Percentiles rank a stretch among this genome's conserved stretches.
Evolutionary conservation across 1,139 yeast genomes (phyloP).

Genomic region (Geotrichum carabidarum): DNA sequence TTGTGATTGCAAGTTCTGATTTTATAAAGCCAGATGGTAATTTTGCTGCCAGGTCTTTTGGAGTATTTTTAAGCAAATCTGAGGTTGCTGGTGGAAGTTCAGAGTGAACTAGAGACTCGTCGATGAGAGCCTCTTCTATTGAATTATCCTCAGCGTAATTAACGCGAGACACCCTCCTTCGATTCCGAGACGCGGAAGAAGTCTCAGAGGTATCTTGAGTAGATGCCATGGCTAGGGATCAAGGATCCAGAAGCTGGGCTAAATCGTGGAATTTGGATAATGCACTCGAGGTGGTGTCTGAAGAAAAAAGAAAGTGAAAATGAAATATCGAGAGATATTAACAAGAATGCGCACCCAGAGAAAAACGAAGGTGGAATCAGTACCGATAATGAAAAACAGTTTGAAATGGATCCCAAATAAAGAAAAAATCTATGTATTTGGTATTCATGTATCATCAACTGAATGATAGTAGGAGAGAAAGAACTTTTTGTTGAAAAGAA

Average conservation of each 20-base stretch:
- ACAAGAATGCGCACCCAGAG: too few species aligned
- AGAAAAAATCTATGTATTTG: too few species aligned
- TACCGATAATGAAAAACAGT: too few species aligned
- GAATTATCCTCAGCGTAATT: constrained; percentile 31
- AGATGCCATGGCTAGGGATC: constrained; percentile 3
- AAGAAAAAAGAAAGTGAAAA: background rate
- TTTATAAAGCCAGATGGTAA: background rate
- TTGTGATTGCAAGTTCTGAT: background rate
- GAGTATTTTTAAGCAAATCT: background rate
- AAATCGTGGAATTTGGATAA: background rate
- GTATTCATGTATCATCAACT: background rate
- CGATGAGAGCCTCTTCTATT: constrained; percentile 4
- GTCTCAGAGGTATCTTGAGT: constrained; percentile 3
- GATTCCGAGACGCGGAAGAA: constrained; percentile 21
- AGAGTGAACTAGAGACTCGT: too few species aligned
- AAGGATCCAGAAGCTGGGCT: background rate
- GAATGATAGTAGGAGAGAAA: background rate
- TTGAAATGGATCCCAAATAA: too few species aligned
- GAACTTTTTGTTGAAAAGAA: background rate
- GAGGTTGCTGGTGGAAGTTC: background rate
- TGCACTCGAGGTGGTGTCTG: background rate
- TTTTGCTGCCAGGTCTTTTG: background rate
- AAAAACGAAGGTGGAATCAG: too few species aligned
- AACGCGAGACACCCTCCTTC: constrained; percentile 30
- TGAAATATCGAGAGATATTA: background rate